A percentile compares a stretch with the other conserved stretches of the same genome.
These are phyloP conservation scores for Euphorbia schlechtendalii DNA, from an alignment of 441 rosid genomes.

Conservation along the genomic window DNA sequence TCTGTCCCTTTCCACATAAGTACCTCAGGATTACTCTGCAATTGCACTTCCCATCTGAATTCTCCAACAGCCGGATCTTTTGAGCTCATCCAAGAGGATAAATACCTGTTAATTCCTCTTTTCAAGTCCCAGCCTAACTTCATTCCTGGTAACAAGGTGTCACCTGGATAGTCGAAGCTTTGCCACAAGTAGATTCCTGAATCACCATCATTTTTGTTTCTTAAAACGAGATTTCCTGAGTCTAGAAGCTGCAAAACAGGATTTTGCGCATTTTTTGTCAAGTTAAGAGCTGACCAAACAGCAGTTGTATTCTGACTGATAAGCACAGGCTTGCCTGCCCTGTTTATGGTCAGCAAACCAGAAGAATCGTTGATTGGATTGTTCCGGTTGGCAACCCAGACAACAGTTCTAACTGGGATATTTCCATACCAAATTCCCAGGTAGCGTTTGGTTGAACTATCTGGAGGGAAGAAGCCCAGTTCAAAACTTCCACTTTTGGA, in stretches of 20 bases:
- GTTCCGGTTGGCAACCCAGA: too few species aligned
- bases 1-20: conserved; percentile 28
- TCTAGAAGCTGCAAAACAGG: conserved; percentile 4
- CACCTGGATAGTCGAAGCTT: conserved; percentile 40
- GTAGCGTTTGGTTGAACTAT: conserved; percentile 18
- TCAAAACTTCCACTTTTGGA: conserved; percentile 23
- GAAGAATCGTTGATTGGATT: conserved; percentile 14
- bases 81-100: conserved; percentile 32
- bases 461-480: conserved; percentile 31
- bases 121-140: conserved; percentile 33
- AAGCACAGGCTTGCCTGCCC: conserved; percentile 18
- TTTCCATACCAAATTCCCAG: conserved; percentile 32
- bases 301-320: conserved; percentile 1
- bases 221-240: too few species aligned
- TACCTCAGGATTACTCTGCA: conserved; percentile 20
- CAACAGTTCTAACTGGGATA: conserved; percentile 20
- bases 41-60: conserved; percentile 25
- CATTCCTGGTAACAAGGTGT: conserved; percentile 35
- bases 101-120: conserved; percentile 19
- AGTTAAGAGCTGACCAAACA: conserved; percentile 29
- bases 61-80: conserved; percentile 36
- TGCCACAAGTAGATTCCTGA: too few species aligned
- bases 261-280: conserved; percentile 8
- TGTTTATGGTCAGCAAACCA: too few species aligned
- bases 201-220: too few species aligned